Percentiles rank a stretch among this genome's conserved stretches.
phyloP scores from a whole-genome alignment of 352 stramenopile species.

The Blastocystis sp. region DNA sequence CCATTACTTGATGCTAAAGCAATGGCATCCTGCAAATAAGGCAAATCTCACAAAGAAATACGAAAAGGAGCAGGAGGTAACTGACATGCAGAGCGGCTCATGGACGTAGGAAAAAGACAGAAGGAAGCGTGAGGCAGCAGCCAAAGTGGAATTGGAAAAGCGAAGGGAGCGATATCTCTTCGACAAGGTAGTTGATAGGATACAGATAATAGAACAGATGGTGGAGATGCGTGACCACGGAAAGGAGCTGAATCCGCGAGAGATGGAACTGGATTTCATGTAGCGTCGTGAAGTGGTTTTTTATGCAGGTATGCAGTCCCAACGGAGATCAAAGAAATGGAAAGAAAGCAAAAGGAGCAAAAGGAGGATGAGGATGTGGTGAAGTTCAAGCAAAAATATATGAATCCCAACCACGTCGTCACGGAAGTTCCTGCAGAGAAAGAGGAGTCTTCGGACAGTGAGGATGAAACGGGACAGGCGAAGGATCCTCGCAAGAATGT shows the following conservation, averaged over 20 bases:
- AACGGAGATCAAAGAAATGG: constrained; percentile 5
- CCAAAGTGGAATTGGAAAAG: constrained; percentile 17
- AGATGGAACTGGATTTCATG: constrained; percentile 49
- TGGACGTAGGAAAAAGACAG: constrained; percentile 15
- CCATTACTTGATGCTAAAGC: constrained; percentile 53
- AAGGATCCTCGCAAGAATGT: not conserved
- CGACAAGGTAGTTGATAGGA: not conserved
- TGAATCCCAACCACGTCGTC: not conserved
- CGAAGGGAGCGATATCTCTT: constrained; percentile 15
- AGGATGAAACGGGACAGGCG: not conserved
- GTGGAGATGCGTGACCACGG: constrained; percentile 10
- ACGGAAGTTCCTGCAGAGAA: not conserved
- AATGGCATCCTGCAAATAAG: constrained; percentile 35
- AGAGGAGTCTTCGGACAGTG: not conserved
- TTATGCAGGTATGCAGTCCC: constrained; percentile 32
- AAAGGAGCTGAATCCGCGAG: not conserved
- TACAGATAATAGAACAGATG: not conserved
- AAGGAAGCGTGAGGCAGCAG: not conserved
- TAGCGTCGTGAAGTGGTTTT: not conserved
- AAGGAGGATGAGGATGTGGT: not conserved
- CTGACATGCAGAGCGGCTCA: not conserved
- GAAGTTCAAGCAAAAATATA: constrained; percentile 5
- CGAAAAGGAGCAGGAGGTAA: constrained; percentile 26
- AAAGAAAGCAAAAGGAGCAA: not conserved
- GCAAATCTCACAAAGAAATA: constrained; percentile 41